phyloP scores from a whole-genome alignment of 2,329 filamentous ascomycete genomes.

The Capronia epimyces region DNA sequence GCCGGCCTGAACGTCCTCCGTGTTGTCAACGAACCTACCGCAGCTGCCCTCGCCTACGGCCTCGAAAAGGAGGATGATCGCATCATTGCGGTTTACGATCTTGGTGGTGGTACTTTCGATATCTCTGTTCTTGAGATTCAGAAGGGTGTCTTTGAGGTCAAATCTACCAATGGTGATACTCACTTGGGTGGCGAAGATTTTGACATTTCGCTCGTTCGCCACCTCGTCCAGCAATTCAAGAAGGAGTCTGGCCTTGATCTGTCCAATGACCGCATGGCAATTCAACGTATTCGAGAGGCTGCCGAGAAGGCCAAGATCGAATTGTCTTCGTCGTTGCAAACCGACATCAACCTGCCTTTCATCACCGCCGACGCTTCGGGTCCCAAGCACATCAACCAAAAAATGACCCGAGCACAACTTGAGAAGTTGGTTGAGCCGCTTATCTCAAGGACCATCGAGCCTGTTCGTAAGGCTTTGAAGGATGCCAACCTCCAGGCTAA shows the following conservation, averaged over 20 bases:
- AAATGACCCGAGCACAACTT: constrained; percentile 86
- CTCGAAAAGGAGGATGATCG: constrained; percentile 90
- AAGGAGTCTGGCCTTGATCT: constrained; percentile 89
- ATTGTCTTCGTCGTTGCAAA: constrained; percentile 88
- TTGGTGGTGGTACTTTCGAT: constrained; percentile 98
- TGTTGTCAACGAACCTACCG: constrained; percentile 97
- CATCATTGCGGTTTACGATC: constrained; percentile 91
- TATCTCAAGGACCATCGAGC: constrained; percentile 79
- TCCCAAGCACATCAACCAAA: constrained; percentile 96
- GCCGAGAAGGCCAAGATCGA: constrained; percentile 99
- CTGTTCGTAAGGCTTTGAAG: constrained; percentile 94
- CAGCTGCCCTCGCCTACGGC: constrained; percentile 91
- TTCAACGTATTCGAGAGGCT: constrained; percentile 97
- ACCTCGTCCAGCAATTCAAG: constrained; percentile 95
- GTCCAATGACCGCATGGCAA: constrained; percentile 89
- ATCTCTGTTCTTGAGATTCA: constrained; percentile 97
- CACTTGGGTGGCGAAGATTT: constrained; percentile 98
- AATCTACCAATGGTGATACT: constrained; percentile 98
- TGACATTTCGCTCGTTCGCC: constrained; percentile 87
- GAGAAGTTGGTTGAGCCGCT: constrained; percentile 89
- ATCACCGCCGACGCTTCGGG: constrained; percentile 94
- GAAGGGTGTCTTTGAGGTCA: constrained; percentile 97
- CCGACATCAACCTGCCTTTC: constrained; percentile 97
- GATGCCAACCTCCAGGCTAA: constrained; percentile 85
- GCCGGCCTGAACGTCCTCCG: constrained; percentile 92